phyloP scores from a whole-genome alignment of 805 yeast species.

The Wickerhamiella alocasiicola region DNA sequence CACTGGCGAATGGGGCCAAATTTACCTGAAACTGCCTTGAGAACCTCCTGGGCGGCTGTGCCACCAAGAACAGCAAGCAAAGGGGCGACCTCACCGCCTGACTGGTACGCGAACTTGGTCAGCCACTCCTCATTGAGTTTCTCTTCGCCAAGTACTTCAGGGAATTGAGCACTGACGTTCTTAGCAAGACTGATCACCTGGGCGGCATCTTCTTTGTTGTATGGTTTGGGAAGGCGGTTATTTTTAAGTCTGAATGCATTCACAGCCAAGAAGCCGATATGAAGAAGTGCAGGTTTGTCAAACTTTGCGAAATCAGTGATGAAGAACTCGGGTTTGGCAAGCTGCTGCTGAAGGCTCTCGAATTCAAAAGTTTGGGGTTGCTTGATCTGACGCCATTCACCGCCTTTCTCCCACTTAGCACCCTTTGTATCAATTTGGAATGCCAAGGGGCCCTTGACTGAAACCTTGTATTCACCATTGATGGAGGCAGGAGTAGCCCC shows the following conservation, averaged over 20 bases:
- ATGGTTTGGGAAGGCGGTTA: conserved; percentile 59
- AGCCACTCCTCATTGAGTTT: conserved; percentile 56
- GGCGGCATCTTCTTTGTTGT: conserved; percentile 58
- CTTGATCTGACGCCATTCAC: conserved; percentile 85
- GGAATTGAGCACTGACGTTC: conserved; percentile 46
- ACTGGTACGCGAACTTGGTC: conserved; percentile 65
- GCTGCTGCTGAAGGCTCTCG: conserved; percentile 50
- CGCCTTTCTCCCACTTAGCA: conserved; percentile 59
- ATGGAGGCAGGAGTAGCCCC: conserved; percentile 77
- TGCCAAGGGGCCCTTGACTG: conserved; percentile 90
- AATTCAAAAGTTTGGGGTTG: conserved; percentile 56
- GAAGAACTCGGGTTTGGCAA: conserved; percentile 64
- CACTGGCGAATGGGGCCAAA: conserved; percentile 88
- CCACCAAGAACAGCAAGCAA: conserved; percentile 87
- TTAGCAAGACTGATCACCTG: conserved; percentile 49
- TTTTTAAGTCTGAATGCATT: conserved; percentile 56
- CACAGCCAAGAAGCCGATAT: conserved; percentile 83
- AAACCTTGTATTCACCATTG: conserved; percentile 59
- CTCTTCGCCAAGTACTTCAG: conserved; percentile 42
- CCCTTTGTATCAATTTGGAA: conserved; percentile 54
- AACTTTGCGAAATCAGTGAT: conserved; percentile 87
- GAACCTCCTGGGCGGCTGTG: conserved; percentile 87
- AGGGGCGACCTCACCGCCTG: conserved; percentile 87
- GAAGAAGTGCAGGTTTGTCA: conserved; percentile 82
- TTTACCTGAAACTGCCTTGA: conserved; percentile 91